Conservation (phyloP, 2,329 filamentous ascomycete genomes). For the Arthrobotrys iridis region DNA sequence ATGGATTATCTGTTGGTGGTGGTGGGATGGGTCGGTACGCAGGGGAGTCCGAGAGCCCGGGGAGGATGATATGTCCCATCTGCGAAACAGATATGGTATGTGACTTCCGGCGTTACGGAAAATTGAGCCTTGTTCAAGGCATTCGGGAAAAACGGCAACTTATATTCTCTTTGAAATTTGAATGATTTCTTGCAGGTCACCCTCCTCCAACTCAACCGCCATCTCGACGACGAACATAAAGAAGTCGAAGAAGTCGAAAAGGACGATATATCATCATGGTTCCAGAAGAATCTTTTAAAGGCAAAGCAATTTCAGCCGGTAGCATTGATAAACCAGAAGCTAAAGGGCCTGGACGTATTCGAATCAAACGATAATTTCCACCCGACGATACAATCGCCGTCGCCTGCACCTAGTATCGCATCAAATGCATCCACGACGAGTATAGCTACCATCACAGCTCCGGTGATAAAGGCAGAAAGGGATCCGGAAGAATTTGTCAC, state of each 20-base stretch:
- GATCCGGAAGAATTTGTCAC: slow-evolving; percentile 93
- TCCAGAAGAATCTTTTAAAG: slow-evolving; percentile 91
- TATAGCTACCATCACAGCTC: slow-evolving; percentile 60
- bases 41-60: slow-evolving; percentile 20
- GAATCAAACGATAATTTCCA: slow-evolving; percentile 77
- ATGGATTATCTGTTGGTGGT: slow-evolving; percentile 26
- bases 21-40: slow-evolving; percentile 33
- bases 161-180: background rate
- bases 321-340: slow-evolving; percentile 89
- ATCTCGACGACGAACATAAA: slow-evolving; percentile 88
- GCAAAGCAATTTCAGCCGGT: slow-evolving; percentile 93
- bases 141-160: background rate
- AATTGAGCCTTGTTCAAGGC: background rate
- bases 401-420: slow-evolving; percentile 59
- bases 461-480: slow-evolving; percentile 59
- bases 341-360: slow-evolving; percentile 91
- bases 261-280: slow-evolving; percentile 96
- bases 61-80: slow-evolving; percentile 88
- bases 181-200: slow-evolving; percentile 76
- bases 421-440: slow-evolving; percentile 58
- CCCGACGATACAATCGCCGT: slow-evolving; percentile 60
- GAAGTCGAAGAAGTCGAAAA: slow-evolving; percentile 88
- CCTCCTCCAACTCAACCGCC: slow-evolving; percentile 87
- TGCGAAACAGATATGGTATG: slow-evolving; percentile 95
- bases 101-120: background rate